phyloP scores from a whole-genome alignment of 1,139 yeast genomes.

The Kluyveromyces marxianus region DNA sequence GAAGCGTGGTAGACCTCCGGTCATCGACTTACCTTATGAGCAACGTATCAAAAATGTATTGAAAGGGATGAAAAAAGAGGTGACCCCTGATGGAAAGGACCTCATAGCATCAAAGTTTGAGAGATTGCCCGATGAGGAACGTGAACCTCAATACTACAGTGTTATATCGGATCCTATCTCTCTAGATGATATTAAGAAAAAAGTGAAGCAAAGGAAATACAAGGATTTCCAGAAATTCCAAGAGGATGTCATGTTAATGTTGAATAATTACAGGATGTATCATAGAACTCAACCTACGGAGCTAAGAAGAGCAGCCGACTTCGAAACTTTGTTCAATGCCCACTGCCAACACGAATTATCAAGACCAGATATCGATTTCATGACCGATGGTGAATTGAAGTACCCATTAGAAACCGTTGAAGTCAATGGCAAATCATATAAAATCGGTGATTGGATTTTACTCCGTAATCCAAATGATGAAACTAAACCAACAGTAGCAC shows the following conservation, averaged over 20 bases:
- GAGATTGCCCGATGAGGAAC: constrained; percentile 66
- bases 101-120: constrained; percentile 61
- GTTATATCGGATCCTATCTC: constrained; percentile 66
- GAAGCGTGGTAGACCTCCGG: constrained; percentile 87
- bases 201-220: constrained; percentile 82
- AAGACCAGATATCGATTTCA: constrained; percentile 75
- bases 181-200: constrained; percentile 71
- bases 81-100: constrained; percentile 45
- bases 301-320: constrained; percentile 49
- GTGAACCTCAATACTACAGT: constrained; percentile 60
- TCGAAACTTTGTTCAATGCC: constrained; percentile 56
- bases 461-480: constrained; percentile 81
- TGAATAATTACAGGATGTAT: constrained; percentile 65
- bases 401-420: constrained; percentile 72
- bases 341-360: constrained; percentile 64
- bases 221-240: constrained; percentile 67
- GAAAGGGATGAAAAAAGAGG: constrained; percentile 70
- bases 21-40: constrained; percentile 90
- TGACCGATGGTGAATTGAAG: constrained; percentile 63
- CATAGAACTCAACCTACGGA: constrained; percentile 49
- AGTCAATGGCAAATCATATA: constrained; percentile 63
- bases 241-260: constrained; percentile 66
- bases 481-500: constrained; percentile 86
- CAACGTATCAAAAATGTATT: constrained; percentile 81
- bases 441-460: constrained; percentile 93